Evolutionary conservation across 2,329 filamentous ascomycete genomes (phyloP), one percentile per base, ranked within the genome.

Genomic region (Nothomitra cinnamomea): DNA sequence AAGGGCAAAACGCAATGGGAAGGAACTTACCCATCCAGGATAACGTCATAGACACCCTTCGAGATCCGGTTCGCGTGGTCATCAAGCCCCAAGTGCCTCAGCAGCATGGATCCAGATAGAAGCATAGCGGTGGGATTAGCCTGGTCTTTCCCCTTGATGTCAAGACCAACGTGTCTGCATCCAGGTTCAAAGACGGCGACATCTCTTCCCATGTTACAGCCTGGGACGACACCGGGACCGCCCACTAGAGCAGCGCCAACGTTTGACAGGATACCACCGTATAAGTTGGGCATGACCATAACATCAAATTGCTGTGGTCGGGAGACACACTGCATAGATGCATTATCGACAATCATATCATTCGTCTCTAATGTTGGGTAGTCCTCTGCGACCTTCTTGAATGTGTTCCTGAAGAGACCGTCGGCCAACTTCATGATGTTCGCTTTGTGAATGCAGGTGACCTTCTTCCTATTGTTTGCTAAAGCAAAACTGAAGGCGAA

Each of bases 351-450:
- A 70, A 98, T 98, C 90, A 98, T 95, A 75, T 98, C 92, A 77
- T 94, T 94, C 67, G 83, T 84, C 77, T 95, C 86, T 63, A 98
- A 78, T 58, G 87, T 94, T 56, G 92, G 90, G 76, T 92, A 98
- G 70, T 95, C 87, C 76, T 94, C 85, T 61, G 88, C 86, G 61
- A 92, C 82, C 65, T 82, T 78, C 76, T 94, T 87, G 79, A 96
- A 94, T 62, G 92, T 96, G 75, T 83, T 90, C 70, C 92, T 85
- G 87, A 98, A 98, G 55, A 98, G 85, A 72, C 92, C 92, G 64
- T 98, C 92, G 69, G 89, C 90, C 56, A 98, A 79, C 80, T 98
- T 98, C 92, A 98, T 98, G 76, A 98, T 98, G 79, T 98, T 98
- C 73, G 92, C 92, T 80, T 98, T 98, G 84, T 98, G 92, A 68